Conservation (phyloP, 805 yeast genomes). For the Metschnikowia chrysomelidarum region DNA sequence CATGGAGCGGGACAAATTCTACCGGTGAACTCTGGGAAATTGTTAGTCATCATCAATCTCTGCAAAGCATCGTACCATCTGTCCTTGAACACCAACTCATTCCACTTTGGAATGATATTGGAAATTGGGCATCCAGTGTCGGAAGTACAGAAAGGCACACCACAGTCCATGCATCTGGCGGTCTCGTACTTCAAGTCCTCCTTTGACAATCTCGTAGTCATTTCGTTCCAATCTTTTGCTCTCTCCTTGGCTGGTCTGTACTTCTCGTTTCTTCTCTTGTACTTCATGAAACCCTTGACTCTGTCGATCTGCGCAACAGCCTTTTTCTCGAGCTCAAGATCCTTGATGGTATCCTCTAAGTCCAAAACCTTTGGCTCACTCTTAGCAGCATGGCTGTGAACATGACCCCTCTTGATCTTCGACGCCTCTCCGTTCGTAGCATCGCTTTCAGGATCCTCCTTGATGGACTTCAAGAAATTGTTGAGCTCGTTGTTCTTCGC, state of each 20-base stretch:
- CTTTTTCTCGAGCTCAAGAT: slow-evolving; percentile 61
- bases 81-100: slow-evolving; percentile 91
- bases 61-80: slow-evolving; percentile 94
- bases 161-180: slow-evolving; percentile 99
- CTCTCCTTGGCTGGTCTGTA: slow-evolving; percentile 78
- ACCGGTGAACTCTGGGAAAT: slow-evolving; percentile 98
- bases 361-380: slow-evolving; percentile 85
- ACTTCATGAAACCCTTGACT: slow-evolving; percentile 89
- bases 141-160: slow-evolving; percentile 97
- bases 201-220: slow-evolving; percentile 74
- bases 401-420: slow-evolving; percentile 52
- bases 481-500: slow-evolving; percentile 66
- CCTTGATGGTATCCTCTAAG: slow-evolving; percentile 83
- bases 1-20: slow-evolving; percentile 99
- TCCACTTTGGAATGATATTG: slow-evolving; percentile 96
- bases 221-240: slow-evolving; percentile 89
- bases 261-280: slow-evolving; percentile 82
- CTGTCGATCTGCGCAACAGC: slow-evolving; percentile 68
- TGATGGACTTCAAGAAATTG: slow-evolving; percentile 64
- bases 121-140: slow-evolving; percentile 98
- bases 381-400: slow-evolving; percentile 30
- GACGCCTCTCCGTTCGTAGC: slow-evolving; percentile 85
- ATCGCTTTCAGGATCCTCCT: slow-evolving; percentile 82
- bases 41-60: slow-evolving; percentile 90
- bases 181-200: slow-evolving; percentile 89